Conservation (phyloP, 768 basidiomycete genomes). For the Galerina marginata region DNA sequence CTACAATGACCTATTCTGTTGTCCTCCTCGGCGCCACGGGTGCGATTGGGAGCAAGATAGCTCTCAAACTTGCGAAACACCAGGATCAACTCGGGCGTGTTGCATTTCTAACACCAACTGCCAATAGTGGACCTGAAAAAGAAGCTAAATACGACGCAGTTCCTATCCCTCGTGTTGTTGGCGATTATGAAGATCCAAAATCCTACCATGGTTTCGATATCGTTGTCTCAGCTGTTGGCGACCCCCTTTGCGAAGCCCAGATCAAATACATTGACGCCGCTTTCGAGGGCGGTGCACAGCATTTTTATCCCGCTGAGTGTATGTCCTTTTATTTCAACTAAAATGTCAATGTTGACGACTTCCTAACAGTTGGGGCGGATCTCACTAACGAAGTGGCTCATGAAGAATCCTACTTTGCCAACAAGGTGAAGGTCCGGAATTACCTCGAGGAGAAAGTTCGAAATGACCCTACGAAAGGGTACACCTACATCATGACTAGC, state of each 20-base stretch:
- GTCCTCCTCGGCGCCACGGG: conserved; percentile 17
- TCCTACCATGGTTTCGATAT: conserved; percentile 15
- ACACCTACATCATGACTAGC: conserved; percentile 12
- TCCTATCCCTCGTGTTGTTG: conserved; percentile 9
- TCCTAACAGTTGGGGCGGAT: conserved; percentile 11
- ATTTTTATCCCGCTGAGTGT: conserved; percentile 15
- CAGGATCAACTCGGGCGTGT: conserved; percentile 11
- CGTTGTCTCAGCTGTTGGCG: conserved; percentile 6
- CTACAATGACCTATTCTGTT: conserved; percentile 10
- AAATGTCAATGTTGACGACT: not conserved
- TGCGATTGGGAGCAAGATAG: conserved; percentile 7
- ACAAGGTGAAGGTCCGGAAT: conserved; percentile 9
- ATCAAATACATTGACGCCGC: conserved; percentile 15
- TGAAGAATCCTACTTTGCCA: conserved; percentile 1
- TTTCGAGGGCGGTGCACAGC: conserved; percentile 12
- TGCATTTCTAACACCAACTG: conserved; percentile 11
- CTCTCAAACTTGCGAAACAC: conserved; percentile 8
- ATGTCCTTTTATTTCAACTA: not conserved
- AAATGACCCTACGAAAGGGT: conserved; percentile 9
- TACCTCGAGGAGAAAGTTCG: conserved; percentile 7
- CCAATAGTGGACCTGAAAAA: conserved; percentile 9
- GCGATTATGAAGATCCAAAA: conserved; percentile 5
- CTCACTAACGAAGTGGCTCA: not conserved
- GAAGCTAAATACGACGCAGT: conserved; percentile 14
- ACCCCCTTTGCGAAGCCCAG: not conserved